These are phyloP conservation scores for Pleurotus giganteus DNA, from an alignment of 768 basidiomycete genomes.

Conservation along the genomic window DNA sequence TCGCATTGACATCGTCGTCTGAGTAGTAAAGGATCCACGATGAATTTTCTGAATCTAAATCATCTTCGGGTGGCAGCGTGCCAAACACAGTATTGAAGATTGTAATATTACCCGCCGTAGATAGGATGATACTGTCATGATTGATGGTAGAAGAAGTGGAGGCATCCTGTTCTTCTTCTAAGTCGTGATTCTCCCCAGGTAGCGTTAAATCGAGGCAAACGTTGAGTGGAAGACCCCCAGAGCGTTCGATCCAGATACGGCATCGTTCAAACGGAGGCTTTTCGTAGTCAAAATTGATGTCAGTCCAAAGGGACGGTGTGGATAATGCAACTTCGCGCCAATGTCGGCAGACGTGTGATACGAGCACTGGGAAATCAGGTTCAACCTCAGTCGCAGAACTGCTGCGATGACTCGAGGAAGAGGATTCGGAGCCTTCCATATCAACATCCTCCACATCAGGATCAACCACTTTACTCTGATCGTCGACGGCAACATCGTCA, in stretches of 20 bases:
- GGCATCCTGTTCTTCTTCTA: slow-evolving; percentile 10
- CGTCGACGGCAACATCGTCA: background rate
- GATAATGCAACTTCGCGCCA: slow-evolving; percentile 29
- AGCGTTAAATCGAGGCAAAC: slow-evolving; percentile 47
- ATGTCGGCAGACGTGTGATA: slow-evolving; percentile 30
- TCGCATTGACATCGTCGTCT: slow-evolving; percentile 28
- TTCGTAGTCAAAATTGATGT: slow-evolving; percentile 8
- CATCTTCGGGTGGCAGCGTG: too few species aligned
- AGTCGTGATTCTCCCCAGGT: slow-evolving; percentile 23
- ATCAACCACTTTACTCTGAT: background rate
- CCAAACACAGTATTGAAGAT: slow-evolving; percentile 19
- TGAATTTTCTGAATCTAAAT: slow-evolving; percentile 9
- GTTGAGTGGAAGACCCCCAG: slow-evolving; percentile 51
- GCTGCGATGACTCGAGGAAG: too few species aligned
- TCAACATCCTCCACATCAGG: background rate
- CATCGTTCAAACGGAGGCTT: slow-evolving; percentile 43
- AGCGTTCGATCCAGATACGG: slow-evolving; percentile 46
- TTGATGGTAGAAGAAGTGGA: background rate
- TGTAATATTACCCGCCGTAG: slow-evolving; percentile 9
- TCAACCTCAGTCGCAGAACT: too few species aligned
- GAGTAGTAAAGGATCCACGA: slow-evolving; percentile 24
- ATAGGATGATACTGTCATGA: background rate
- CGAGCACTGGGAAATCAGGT: slow-evolving; percentile 19
- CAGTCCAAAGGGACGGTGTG: slow-evolving; percentile 27
- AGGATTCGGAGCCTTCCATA: background rate